phyloP scores from a whole-genome alignment of 768 basidiomycete genomes.

The Russula abietina region DNA sequence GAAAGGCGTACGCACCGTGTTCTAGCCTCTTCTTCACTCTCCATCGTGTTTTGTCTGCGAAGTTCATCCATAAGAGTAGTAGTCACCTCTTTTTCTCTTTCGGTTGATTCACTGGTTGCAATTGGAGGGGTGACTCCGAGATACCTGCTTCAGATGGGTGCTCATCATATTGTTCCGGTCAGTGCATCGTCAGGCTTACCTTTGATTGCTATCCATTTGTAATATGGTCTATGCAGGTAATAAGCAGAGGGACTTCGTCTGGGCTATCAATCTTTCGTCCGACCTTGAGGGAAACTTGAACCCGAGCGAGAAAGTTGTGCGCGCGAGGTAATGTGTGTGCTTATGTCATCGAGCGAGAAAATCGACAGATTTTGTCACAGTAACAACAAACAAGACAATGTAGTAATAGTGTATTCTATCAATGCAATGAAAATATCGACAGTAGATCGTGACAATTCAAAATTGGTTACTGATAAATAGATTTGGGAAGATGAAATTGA shows the following conservation, averaged over 20 bases:
- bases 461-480: background rate
- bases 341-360: conserved; percentile 7
- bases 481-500: background rate
- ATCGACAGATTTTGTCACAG: background rate
- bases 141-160: conserved; percentile 41
- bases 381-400: background rate
- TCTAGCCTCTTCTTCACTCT: conserved; percentile 81
- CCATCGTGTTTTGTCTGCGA: conserved; percentile 78
- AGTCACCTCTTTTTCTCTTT: conserved; percentile 79
- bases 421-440: background rate
- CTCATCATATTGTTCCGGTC: background rate
- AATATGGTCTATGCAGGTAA: background rate
- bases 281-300: background rate
- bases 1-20: conserved; percentile 51
- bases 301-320: background rate
- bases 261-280: background rate
- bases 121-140: conserved; percentile 85
- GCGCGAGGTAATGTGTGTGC: background rate
- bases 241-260: background rate
- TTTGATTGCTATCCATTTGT: conserved; percentile 20
- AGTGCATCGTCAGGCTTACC: conserved; percentile 6
- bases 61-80: conserved; percentile 87
- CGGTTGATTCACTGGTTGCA: conserved; percentile 64
- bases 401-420: background rate
- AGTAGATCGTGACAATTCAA: background rate